Percentiles rank a stretch among this genome's conserved stretches.
These are phyloP conservation scores for Medicago lupulina DNA, from an alignment of 306 rosid species.

Conservation along the genomic window DNA sequence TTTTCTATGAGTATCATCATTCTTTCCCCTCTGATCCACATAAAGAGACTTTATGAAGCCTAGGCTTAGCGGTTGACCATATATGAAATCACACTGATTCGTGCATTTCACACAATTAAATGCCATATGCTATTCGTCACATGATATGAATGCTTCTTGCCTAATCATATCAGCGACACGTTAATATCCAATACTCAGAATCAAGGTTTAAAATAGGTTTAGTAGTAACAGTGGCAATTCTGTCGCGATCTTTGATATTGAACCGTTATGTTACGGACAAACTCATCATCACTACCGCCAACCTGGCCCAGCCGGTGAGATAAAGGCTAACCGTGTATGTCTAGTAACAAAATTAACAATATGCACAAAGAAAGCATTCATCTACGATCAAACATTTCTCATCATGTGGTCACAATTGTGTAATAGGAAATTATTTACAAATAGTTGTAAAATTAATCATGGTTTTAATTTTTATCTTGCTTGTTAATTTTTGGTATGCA, in stretches of 20 bases:
- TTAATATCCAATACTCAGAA: too few species aligned
- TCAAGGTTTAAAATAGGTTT: too few species aligned
- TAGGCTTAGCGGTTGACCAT: not conserved
- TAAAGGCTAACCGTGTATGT: not conserved
- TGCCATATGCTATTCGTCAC: too few species aligned
- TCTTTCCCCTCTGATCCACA: not conserved
- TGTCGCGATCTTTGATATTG: not conserved
- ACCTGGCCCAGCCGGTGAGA: slow-evolving; percentile 5
- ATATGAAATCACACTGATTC: not conserved
- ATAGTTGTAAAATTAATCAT: slow-evolving; percentile 19
- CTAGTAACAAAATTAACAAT: not conserved
- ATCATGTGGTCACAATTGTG: slow-evolving; percentile 3
- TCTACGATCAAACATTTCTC: not conserved
- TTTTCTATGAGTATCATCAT: not conserved
- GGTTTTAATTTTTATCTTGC: not conserved
- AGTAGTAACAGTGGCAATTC: not conserved
- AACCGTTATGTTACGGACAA: not conserved
- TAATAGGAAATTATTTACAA: slow-evolving; percentile 15
- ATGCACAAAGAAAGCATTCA: slow-evolving; percentile 15
- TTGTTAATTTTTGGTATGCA: slow-evolving; percentile 46
- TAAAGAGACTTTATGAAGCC: not conserved
- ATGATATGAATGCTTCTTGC: too few species aligned
- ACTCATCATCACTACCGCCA: not conserved
- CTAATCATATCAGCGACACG: too few species aligned
- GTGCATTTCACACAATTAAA: not conserved